These are phyloP conservation scores for Aspergillus persii DNA, from an alignment of 2,329 filamentous ascomycete genomes.

Conservation along the genomic window DNA sequence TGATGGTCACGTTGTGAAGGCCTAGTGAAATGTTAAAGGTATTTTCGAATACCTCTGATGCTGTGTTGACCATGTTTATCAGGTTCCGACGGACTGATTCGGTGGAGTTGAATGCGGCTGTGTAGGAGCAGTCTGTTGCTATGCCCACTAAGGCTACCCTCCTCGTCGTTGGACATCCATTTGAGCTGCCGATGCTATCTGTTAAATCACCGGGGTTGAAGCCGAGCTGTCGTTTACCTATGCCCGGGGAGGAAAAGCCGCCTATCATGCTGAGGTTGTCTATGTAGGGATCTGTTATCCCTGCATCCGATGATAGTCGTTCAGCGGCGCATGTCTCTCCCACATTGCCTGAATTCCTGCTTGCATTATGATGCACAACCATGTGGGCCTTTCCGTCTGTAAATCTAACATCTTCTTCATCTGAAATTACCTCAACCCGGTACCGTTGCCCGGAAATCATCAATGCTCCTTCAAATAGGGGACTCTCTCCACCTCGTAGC, in stretches of 20 bases:
- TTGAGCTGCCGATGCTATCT: constrained; percentile 69
- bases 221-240: constrained; percentile 3
- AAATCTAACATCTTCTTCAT: background rate
- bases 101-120: constrained; percentile 63
- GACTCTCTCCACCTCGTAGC: constrained; percentile 4
- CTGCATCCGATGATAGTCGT: background rate
- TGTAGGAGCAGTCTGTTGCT: constrained; percentile 88
- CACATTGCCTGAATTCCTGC: background rate
- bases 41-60: constrained; percentile 79
- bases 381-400: background rate
- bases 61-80: constrained; percentile 68
- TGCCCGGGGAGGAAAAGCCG: background rate
- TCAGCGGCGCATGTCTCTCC: background rate
- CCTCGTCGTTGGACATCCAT: constrained; percentile 78
- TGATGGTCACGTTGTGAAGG: constrained; percentile 77
- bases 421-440: constrained; percentile 1
- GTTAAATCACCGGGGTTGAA: constrained; percentile 44
- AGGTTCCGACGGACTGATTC: constrained; percentile 39
- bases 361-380: background rate
- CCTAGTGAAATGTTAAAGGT: constrained; percentile 91
- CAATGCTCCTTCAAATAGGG: constrained; percentile 13
- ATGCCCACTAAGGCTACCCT: constrained; percentile 86
- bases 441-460: constrained; percentile 3
- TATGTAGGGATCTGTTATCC: background rate
- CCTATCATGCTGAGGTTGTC: background rate